A percentile compares a stretch with the other conserved stretches of the same genome.
phyloP scores from a whole-genome alignment of 495 filamentous ascomycete species.

The Hypoxylon perforatum region DNA sequence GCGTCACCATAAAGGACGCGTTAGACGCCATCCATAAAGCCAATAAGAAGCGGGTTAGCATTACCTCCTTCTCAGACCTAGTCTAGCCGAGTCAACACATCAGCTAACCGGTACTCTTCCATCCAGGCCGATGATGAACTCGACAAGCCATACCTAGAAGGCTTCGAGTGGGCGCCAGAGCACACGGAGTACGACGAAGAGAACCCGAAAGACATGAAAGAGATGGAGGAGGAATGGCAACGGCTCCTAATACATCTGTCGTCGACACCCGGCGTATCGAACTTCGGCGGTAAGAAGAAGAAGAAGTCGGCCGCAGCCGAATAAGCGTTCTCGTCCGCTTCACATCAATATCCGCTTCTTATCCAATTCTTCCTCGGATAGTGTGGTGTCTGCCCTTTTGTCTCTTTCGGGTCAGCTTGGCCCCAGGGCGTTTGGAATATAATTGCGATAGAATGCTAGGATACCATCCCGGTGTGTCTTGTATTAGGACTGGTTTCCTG shows the following conservation, averaged over 20 bases:
- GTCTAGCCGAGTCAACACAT: not conserved
- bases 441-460: constrained; percentile 32
- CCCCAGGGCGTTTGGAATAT: constrained; percentile 27
- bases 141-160: constrained; percentile 81
- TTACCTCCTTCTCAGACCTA: not conserved
- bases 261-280: constrained; percentile 67
- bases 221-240: constrained; percentile 18
- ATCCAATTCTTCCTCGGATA: constrained; percentile 29
- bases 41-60: constrained; percentile 87
- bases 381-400: constrained; percentile 9
- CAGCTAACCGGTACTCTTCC: constrained; percentile 10
- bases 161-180: constrained; percentile 82
- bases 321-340: constrained; percentile 41
- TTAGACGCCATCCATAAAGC: constrained; percentile 93
- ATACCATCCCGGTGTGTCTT: constrained; percentile 4
- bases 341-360: constrained; percentile 22
- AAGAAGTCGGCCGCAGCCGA: constrained; percentile 66
- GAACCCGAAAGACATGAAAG: constrained; percentile 56
- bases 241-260: constrained; percentile 85
- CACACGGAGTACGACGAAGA: constrained; percentile 73
- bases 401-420: not conserved
- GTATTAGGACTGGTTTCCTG: too few species aligned
- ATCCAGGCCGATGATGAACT: constrained; percentile 87
- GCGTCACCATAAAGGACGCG: constrained; percentile 95
- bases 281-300: constrained; percentile 66